A percentile compares a stretch with the other conserved stretches of the same genome.
These are phyloP conservation scores for Zygoascus hellenicus DNA, from an alignment of 1,139 yeast species.

Conservation along the genomic window DNA sequence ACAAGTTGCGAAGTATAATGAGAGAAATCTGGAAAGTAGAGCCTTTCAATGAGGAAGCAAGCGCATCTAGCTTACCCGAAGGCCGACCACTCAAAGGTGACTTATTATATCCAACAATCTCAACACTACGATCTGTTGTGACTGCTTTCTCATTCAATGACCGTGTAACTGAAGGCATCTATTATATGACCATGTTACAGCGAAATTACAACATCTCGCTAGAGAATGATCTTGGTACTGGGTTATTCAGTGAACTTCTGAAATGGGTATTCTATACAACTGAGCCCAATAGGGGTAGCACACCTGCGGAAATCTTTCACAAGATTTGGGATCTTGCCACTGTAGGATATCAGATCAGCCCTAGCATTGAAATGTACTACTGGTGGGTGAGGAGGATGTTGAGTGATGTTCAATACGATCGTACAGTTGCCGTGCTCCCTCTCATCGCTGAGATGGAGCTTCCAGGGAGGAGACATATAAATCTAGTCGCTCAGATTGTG, in stretches of 20 bases:
- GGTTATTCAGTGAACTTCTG: constrained; percentile 28
- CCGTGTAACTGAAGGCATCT: constrained; percentile 27
- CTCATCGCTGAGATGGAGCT: constrained; percentile 8
- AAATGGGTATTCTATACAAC: constrained; percentile 26
- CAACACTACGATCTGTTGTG: constrained; percentile 30
- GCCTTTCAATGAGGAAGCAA: constrained; percentile 6
- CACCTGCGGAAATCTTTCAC: constrained; percentile 22
- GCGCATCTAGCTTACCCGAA: neutral
- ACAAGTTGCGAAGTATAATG: constrained; percentile 21
- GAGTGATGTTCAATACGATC: constrained; percentile 11
- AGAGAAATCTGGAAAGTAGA: constrained; percentile 30
- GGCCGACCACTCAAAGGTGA: constrained; percentile 5
- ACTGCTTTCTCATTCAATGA: constrained; percentile 30
- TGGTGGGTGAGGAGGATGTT: constrained; percentile 16
- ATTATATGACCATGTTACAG: constrained; percentile 22
- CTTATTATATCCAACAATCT: constrained; percentile 23
- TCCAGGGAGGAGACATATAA: constrained; percentile 7
- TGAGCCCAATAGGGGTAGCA: constrained; percentile 23
- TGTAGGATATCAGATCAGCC: constrained; percentile 15
- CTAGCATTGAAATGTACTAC: constrained; percentile 21
- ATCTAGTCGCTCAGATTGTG: constrained; percentile 12
- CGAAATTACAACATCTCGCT: constrained; percentile 24
- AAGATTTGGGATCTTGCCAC: constrained; percentile 25
- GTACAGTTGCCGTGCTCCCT: constrained; percentile 8
- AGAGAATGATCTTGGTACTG: constrained; percentile 17